Base-by-base conservation (phyloP, 1,284 basidiomycete genomes). In the Amylostereum chailletii region DNA sequence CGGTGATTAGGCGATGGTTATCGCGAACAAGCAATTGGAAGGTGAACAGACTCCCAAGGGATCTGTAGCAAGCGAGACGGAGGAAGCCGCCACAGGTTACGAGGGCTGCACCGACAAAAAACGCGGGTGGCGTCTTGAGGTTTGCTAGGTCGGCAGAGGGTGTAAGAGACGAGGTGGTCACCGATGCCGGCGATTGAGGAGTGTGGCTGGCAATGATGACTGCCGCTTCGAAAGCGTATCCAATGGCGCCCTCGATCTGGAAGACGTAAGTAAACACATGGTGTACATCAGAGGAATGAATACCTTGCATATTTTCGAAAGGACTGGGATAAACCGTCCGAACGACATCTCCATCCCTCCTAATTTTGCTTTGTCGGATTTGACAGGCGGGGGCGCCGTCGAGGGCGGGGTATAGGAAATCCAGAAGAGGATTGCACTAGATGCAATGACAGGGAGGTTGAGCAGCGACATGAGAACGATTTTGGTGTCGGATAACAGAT, bases 11-110 rank as follows among this genome's bases (percentile, higher is more conserved):
- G 38, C 62, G 70, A 62, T 82, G 81, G n/a, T 66, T 61, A 2
- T 76, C 74, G 54, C 75, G 71, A 44, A 82, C 65, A 45, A 77
- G 76, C 52, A 83, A 70, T 55, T 81, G 78, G 61, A 81, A 83
- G 0, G 80, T 83, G 65, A 83, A 83, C 50, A 81, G 65, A 4
- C 69, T 60, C 1, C 79, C 81, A 34, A 72, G 68, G 46, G 63
- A 61, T 46, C 55, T 62, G 62, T 68, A 73, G 55, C 71, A 72
- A 11, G 54, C 57, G 42, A 66, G 47, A 34, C 71, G 70, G 42
- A 72, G 61, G 47, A 62, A 44, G 50, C 71, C 67, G 7, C 79
- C 80, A 7, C 72, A 59, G 4, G 70, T 58, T 52, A 75, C 72
- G 47, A 74, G 66, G 42, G 72, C 50, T 47, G 76, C 67, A 7